Conservation (phyloP, 805 yeast species). For the Wickerhamomyces bovis region DNA sequence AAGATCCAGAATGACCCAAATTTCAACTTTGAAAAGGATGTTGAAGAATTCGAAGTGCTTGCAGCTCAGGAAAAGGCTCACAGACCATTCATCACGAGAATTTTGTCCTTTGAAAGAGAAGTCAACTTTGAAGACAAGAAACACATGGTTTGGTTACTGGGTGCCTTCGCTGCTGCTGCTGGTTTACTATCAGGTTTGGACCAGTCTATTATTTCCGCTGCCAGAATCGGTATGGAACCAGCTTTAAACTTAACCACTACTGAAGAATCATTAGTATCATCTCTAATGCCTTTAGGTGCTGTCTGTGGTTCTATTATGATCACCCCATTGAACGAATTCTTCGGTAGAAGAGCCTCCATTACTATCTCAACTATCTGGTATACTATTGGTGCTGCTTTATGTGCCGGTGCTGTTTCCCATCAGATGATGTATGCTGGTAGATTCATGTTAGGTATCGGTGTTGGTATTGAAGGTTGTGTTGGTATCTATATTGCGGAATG, state of each 20-base stretch:
- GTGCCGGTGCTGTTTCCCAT: constrained; percentile 43
- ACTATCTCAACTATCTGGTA: constrained; percentile 53
- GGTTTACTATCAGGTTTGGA: constrained; percentile 64
- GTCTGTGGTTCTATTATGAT: constrained; percentile 55
- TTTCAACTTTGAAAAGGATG: constrained; percentile 33
- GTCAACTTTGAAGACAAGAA: constrained; percentile 39
- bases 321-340: constrained; percentile 49
- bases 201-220: constrained; percentile 64
- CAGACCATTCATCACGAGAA: constrained; percentile 32
- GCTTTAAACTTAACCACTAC: constrained; percentile 34
- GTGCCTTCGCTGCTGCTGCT: constrained; percentile 54
- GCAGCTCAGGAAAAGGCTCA: constrained; percentile 22
- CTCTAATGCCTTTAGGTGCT: constrained; percentile 67
- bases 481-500: constrained; percentile 58
- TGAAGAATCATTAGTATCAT: constrained; percentile 47
- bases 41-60: constrained; percentile 29
- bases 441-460: constrained; percentile 55
- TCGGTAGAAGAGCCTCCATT: constrained; percentile 52
- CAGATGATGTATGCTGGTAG: constrained; percentile 55
- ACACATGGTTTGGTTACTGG: constrained; percentile 43
- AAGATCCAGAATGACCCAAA: constrained; percentile 16
- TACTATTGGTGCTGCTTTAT: constrained; percentile 54
- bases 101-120: constrained; percentile 31
- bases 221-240: constrained; percentile 43
- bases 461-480: constrained; percentile 64